A percentile compares a stretch with the other conserved stretches of the same genome.
Evolutionary conservation across 148 eudicot genomes (phyloP).

Genomic region (Nepenthes mirabilis): DNA sequence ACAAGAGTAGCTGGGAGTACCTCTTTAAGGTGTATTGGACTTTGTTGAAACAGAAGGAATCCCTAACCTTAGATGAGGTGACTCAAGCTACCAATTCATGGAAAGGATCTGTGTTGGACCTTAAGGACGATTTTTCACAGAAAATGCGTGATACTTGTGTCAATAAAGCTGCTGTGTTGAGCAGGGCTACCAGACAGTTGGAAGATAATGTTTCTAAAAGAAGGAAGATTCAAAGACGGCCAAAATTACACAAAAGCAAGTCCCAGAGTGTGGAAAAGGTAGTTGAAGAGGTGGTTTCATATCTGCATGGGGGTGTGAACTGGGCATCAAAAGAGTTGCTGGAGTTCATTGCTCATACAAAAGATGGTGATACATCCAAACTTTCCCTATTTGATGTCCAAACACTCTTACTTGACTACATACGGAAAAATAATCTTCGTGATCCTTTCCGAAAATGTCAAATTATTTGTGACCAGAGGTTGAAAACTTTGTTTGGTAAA

Average conservation of each 20-base stretch:
- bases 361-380: background rate
- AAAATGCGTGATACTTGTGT: background rate
- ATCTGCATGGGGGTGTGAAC: background rate
- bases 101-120: background rate
- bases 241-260: background rate
- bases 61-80: background rate
- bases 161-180: background rate
- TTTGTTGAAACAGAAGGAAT: background rate
- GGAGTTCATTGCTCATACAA: background rate
- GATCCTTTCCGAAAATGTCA: conserved; percentile 76
- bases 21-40: background rate
- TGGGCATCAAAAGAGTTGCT: background rate
- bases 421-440: conserved; percentile 70
- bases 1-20: background rate
- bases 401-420: conserved; percentile 67
- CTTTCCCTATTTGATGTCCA: conserved; percentile 7
- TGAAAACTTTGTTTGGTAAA: conserved; percentile 55
- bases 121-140: background rate
- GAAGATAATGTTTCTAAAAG: background rate
- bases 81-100: background rate
- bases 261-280: background rate
- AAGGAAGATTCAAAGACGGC: background rate
- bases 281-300: background rate
- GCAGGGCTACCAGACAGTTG: background rate
- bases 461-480: conserved; percentile 73